Evolutionary conservation across 208 protist species (phyloP).

Genomic region (Tritrichomonas musculus): DNA sequence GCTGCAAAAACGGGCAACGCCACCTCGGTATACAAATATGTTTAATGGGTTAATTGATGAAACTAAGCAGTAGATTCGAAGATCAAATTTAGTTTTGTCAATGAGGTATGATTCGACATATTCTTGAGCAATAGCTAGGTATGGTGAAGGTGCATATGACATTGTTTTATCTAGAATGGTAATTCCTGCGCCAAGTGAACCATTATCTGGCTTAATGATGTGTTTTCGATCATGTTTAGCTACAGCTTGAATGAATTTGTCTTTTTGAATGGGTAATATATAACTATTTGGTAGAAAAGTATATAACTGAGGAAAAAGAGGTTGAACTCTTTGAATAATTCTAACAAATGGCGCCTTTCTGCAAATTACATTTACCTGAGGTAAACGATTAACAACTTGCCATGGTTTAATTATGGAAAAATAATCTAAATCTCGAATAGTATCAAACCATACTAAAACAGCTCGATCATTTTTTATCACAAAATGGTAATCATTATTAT

Average conservation of each 20-base stretch:
- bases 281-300: not conserved
- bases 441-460: not conserved
- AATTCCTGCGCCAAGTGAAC: not conserved
- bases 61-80: not conserved
- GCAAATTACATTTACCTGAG: not conserved
- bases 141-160: not conserved
- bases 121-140: not conserved
- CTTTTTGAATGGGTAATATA: not conserved
- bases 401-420: not conserved
- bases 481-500: no score
- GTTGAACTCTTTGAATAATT: not conserved
- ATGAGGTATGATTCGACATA: not conserved
- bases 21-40: slow-evolving; percentile 5
- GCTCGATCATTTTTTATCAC: no score
- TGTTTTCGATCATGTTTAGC: not conserved
- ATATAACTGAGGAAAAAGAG: not conserved
- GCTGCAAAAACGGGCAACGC: not conserved
- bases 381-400: slow-evolving; percentile 16
- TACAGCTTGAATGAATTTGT: not conserved
- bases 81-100: not conserved
- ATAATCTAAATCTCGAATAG: not conserved
- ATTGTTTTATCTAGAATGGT: not conserved
- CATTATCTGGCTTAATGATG: not conserved
- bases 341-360: not conserved
- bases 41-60: not conserved